Conservation (phyloP, 1,284 basidiomycete genomes). For the Pseudozyma tsukubaensis region DNA sequence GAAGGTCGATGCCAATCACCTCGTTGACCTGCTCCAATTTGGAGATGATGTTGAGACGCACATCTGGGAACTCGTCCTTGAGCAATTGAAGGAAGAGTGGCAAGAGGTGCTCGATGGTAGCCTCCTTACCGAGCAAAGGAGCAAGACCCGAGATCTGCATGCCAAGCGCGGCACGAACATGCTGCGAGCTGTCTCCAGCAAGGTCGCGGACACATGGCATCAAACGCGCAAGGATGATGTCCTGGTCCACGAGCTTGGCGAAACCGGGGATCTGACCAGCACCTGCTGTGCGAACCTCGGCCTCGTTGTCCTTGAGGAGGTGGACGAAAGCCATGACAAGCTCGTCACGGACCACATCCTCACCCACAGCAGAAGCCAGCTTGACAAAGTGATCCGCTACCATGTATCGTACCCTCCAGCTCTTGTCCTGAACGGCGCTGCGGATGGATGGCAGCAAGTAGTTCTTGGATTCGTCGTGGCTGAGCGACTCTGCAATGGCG, state of each 20-base stretch:
- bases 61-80: conserved; percentile 99
- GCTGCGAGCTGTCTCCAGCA: conserved; percentile 92
- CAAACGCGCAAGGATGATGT: conserved; percentile 90
- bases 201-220: conserved; percentile 97
- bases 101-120: conserved; percentile 95
- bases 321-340: conserved; percentile 92
- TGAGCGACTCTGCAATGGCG: conserved; percentile 85
- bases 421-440: conserved; percentile 92
- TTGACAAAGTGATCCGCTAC: conserved; percentile 98
- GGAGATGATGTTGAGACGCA: conserved; percentile 97
- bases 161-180: conserved; percentile 94
- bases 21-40: conserved; percentile 96
- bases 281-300: conserved; percentile 95
- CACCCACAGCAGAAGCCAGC: conserved; percentile 88
- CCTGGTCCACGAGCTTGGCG: conserved; percentile 91
- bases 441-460: conserved; percentile 82
- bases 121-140: conserved; percentile 90
- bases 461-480: conserved; percentile 87
- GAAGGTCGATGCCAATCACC: conserved; percentile 95
- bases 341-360: conserved; percentile 92
- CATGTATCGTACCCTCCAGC: conserved; percentile 99
- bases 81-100: conserved; percentile 95
- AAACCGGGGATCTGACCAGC: conserved; percentile 97
- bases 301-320: conserved; percentile 97
- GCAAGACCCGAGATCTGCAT: conserved; percentile 98